Percentiles rank a stretch among this genome's conserved stretches.
Conservation (phyloP, 2,329 filamentous ascomycete species). For the Diplodia corticola region DNA sequence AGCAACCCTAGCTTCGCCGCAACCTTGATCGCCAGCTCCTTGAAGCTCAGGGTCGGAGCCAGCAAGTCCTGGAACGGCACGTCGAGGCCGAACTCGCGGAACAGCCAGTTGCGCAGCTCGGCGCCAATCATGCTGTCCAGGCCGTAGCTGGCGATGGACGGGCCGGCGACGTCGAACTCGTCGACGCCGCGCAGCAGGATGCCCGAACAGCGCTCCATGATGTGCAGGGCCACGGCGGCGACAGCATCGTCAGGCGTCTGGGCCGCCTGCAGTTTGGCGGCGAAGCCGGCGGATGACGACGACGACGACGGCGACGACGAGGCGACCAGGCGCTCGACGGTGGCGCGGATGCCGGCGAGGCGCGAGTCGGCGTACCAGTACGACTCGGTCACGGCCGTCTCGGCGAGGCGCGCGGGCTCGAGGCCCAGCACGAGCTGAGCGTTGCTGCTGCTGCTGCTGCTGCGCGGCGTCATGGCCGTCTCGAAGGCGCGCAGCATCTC, state of each 20-base stretch:
- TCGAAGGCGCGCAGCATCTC: conserved; percentile 56
- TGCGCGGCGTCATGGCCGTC: neutral
- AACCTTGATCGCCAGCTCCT: neutral
- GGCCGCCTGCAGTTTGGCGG: neutral
- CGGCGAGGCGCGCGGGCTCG: neutral
- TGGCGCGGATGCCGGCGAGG: neutral
- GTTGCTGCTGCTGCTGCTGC: neutral
- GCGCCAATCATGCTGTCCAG: conserved; percentile 31
- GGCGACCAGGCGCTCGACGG: neutral
- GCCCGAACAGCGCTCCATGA: conserved; percentile 26
- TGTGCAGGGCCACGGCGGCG: conserved; percentile 30
- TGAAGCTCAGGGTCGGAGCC: neutral
- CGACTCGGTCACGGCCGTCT: neutral
- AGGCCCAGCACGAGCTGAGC: neutral
- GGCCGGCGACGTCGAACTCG: conserved; percentile 21
- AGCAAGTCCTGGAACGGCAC: neutral
- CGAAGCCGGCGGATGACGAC: neutral
- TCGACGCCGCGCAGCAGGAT: neutral
- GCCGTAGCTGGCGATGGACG: conserved; percentile 31
- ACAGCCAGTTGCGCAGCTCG: conserved; percentile 29
- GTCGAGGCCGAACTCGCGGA: conserved; percentile 42
- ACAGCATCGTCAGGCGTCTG: conserved; percentile 46
- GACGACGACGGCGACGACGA: neutral
- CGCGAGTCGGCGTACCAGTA: neutral
- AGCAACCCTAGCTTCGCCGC: neutral